Percentiles rank a stretch among this genome's conserved stretches.
Evolutionary conservation across 2,329 filamentous ascomycete genomes (phyloP).

Genomic region (Cadophora sp.): DNA sequence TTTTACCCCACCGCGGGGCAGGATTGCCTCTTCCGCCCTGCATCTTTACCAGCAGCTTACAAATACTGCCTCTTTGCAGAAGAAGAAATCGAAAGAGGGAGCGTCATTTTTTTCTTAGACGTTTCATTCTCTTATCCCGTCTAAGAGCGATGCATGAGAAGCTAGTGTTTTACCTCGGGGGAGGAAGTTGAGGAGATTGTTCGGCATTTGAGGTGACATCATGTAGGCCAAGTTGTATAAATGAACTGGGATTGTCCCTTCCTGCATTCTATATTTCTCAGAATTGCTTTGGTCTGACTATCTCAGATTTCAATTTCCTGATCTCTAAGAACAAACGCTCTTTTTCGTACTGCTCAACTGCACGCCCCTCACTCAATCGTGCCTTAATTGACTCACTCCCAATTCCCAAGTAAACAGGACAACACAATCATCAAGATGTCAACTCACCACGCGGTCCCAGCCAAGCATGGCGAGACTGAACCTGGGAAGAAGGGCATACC

Average conservation of each 20-base stretch:
- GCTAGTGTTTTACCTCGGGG: neutral
- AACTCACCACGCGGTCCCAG: slow-evolving; percentile 30
- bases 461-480: slow-evolving; percentile 30
- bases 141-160: neutral
- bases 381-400: neutral
- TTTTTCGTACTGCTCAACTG: neutral
- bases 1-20: slow-evolving; percentile 16
- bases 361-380: neutral
- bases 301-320: neutral
- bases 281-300: too few species aligned
- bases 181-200: neutral
- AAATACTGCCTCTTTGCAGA: neutral
- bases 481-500: slow-evolving; percentile 28
- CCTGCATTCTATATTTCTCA: neutral
- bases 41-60: neutral
- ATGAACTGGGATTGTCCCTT: neutral
- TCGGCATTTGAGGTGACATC: slow-evolving; percentile 23
- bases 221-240: slow-evolving; percentile 6
- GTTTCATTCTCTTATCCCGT: neutral
- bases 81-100: too few species aligned
- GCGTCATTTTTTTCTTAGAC: neutral
- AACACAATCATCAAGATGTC: slow-evolving; percentile 28
- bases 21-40: neutral
- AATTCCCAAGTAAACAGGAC: neutral
- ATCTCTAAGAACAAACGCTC: neutral